phyloP scores from a whole-genome alignment of 2,329 filamentous ascomycete genomes.

The Penicillium sumatraense region DNA sequence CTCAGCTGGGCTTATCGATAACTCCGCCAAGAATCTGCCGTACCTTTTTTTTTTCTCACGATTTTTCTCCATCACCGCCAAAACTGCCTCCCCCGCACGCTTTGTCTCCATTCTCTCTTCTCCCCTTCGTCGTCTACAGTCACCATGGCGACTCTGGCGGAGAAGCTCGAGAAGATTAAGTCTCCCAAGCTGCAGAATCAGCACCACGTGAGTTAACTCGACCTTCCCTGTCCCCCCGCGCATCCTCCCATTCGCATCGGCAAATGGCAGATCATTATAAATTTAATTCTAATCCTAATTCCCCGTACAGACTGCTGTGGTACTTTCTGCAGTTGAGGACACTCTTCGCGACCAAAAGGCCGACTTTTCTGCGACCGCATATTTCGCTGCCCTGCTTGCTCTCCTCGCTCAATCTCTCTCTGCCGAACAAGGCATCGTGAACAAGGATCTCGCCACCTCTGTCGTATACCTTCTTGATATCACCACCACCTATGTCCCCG shows the following conservation, averaged over 20 bases:
- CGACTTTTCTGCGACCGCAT: constrained; percentile 81
- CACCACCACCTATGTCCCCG: constrained; percentile 81
- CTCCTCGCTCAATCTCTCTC: constrained; percentile 78
- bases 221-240: background rate
- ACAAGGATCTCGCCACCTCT: constrained; percentile 81
- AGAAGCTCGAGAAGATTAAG: constrained; percentile 96
- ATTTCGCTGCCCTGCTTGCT: constrained; percentile 93
- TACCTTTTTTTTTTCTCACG: constrained; percentile 41
- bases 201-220: constrained; percentile 69
- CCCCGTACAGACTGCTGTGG: constrained; percentile 59
- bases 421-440: constrained; percentile 65
- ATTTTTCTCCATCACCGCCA: constrained; percentile 32
- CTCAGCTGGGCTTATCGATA: constrained; percentile 29
- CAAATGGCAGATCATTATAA: too few relatives aligned
- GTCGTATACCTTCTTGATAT: constrained; percentile 96
- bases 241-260: constrained; percentile 1
- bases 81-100: constrained; percentile 26
- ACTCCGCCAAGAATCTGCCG: constrained; percentile 33
- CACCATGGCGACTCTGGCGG: constrained; percentile 69
- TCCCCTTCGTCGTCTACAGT: constrained; percentile 31
- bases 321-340: constrained; percentile 89
- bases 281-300: constrained; percentile 16
- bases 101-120: constrained; percentile 27
- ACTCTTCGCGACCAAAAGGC: constrained; percentile 88
- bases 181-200: constrained; percentile 95